Evolutionary conservation across 495 filamentous ascomycete species (phyloP).

Genomic region (Aspergillus coremiiformis): DNA sequence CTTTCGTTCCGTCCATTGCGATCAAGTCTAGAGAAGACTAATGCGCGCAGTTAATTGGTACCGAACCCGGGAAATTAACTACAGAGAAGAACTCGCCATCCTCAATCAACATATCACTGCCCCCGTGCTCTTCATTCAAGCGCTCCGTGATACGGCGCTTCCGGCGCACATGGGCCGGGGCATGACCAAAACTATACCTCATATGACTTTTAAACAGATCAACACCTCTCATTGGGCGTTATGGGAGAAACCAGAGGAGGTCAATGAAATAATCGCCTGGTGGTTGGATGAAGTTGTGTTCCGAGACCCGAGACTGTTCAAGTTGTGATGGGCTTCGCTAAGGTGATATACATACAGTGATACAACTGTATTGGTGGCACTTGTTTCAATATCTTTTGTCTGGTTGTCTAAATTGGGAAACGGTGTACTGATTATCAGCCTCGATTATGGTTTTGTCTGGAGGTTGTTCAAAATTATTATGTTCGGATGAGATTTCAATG

Average conservation of each 20-base stretch:
- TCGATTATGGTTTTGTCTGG: not conserved
- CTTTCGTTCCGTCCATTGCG: not conserved
- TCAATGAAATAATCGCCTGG: slow-evolving; percentile 37
- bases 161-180: slow-evolving; percentile 56
- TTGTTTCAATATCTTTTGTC: not conserved
- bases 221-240: slow-evolving; percentile 64
- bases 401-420: not conserved
- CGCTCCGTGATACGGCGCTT: slow-evolving; percentile 59
- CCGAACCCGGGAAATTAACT: slow-evolving; percentile 61
- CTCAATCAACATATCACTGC: slow-evolving; percentile 46
- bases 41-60: slow-evolving; percentile 67
- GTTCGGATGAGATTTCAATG: not conserved
- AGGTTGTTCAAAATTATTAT: not conserved
- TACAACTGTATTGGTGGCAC: not conserved
- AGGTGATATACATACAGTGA: not conserved
- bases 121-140: slow-evolving; percentile 69
- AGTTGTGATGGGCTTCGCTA: slow-evolving; percentile 15
- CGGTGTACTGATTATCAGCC: not conserved
- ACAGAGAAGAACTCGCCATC: slow-evolving; percentile 60
- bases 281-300: slow-evolving; percentile 43
- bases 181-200: slow-evolving; percentile 60
- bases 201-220: slow-evolving; percentile 51
- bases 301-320: slow-evolving; percentile 11
- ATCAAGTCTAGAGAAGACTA: no score
- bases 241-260: slow-evolving; percentile 55